Evolutionary conservation across 441 rosid genomes (phyloP).

Genomic region (Capsella rubella): DNA sequence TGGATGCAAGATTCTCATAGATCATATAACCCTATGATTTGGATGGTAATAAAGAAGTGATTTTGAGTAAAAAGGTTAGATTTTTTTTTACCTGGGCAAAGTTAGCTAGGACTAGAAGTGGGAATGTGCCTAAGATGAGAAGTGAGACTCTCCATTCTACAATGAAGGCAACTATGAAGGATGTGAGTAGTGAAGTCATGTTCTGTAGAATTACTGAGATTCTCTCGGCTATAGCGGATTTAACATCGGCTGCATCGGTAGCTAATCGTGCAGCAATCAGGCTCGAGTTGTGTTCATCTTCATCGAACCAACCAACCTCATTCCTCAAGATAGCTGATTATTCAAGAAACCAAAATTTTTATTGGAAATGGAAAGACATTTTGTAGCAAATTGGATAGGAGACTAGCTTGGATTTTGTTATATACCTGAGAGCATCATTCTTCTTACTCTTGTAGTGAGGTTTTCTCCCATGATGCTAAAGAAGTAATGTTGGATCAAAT

Average conservation of each 20-base stretch:
- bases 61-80: constrained; percentile 1
- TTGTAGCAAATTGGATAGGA: neutral
- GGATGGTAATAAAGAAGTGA: neutral
- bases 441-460: constrained; percentile 95
- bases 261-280: constrained; percentile 85
- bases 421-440: constrained; percentile 99
- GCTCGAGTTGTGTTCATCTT: constrained; percentile 98
- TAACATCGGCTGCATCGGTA: constrained; percentile 93
- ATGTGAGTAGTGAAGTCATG: constrained; percentile 98
- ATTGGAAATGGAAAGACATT: neutral
- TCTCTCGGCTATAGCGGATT: constrained; percentile 96
- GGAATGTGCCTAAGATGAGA: constrained; percentile 93
- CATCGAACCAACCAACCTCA: constrained; percentile 99
- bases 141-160: constrained; percentile 99
- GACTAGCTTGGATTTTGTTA: neutral
- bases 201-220: constrained; percentile 94
- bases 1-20: constrained; percentile 40
- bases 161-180: constrained; percentile 96
- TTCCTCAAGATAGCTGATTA: constrained; percentile 86
- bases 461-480: constrained; percentile 99
- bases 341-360: constrained; percentile 2
- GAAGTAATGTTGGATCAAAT: constrained; percentile 98
- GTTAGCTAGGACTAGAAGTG: constrained; percentile 97
- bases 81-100: constrained; percentile 83
- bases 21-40: neutral